phyloP scores from a whole-genome alignment of 108 stramenopile species.

The Pseudonitzschia delicatissima region DNA sequence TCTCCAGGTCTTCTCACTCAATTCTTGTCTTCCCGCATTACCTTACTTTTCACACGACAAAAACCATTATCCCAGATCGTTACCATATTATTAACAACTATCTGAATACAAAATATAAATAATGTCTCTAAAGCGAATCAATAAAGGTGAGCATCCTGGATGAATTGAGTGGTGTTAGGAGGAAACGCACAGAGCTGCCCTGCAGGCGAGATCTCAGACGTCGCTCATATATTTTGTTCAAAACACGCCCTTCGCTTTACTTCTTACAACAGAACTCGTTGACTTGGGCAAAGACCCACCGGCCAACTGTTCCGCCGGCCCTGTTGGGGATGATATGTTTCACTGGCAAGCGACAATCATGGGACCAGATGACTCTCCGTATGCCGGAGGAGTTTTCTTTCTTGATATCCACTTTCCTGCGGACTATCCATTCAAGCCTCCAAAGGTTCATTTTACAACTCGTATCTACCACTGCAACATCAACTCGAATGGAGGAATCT shows the following conservation, averaged over 20 bases:
- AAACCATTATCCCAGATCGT: neutral
- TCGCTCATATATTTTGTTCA: neutral
- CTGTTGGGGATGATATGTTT: conserved; percentile 98
- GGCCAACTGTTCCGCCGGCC: conserved; percentile 98
- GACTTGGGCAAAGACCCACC: conserved; percentile 99
- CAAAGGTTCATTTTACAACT: conserved; percentile 96
- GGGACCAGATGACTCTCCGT: conserved; percentile 97
- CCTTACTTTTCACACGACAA: neutral
- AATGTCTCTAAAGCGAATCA: conserved; percentile 91
- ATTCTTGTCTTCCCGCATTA: neutral
- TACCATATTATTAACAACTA: too few species aligned
- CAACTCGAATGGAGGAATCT: conserved; percentile 98
- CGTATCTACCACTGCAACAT: conserved; percentile 99
- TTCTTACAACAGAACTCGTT: conserved; percentile 75
- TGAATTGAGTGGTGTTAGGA: neutral
- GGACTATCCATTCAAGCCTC: conserved; percentile 97
- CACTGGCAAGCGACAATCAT: conserved; percentile 99
- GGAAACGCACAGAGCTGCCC: too few species aligned
- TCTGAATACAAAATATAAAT: conserved; percentile 14
- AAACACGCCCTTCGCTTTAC: neutral
- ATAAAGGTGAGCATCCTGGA: conserved; percentile 59
- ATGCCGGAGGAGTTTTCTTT: conserved; percentile 96
- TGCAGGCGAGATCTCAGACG: neutral
- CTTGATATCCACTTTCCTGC: conserved; percentile 97
- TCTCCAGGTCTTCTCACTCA: neutral